Evolutionary conservation across 768 basidiomycete genomes (phyloP), one percentile per base, ranked within the genome.

Genomic region (Rossbeevera mucosa): DNA sequence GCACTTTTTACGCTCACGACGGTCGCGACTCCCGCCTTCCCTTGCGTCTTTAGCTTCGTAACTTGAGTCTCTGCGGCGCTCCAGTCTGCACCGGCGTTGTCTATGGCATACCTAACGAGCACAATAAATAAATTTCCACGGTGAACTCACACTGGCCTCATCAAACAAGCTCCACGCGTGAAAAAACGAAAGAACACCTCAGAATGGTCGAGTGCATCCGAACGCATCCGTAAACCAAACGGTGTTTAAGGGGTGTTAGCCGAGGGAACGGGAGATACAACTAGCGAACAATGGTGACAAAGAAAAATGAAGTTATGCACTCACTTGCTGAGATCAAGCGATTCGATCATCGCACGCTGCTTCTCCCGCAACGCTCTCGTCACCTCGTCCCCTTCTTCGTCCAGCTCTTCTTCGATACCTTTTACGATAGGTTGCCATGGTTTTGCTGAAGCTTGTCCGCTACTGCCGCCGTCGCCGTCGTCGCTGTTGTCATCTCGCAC

Each of bases 301-400:
- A 11, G 18, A 11, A 11, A 5, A 9, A 18, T 11, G 9, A 12
- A 18, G 36, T 11, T 6, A 18, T 18, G 36, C 43, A 77, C 91
- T 79, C 65, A 97, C 93, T 87, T 86, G 71, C 77, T 81, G 54
- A 97, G 71, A 72, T 97, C 93, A 26, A 99, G 77, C 20, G 89
- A 80, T 58, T 91, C 84, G 45, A 98, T 84, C 77, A 97, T 82
- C 68, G 88, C 87, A 21, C 86, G 77, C 71, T 97, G 94, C 68
- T 86, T 80, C 71, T 87, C 85, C 26, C 73, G 68, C 58, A 81
- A 70, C 51, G 60, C 60, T 44, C 64, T 70, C 47, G 85, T 75
- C 46, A 80, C 86, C 56, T 80, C 79, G 55, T 83, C 79, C 0
- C 89, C 94, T 0, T 89, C 93, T 55, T 85, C 84, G 20, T 88